A percentile compares a stretch with the other conserved stretches of the same genome.
Evolutionary conservation across 2,329 filamentous ascomycete species (phyloP).

Genomic region (Claviceps africana): DNA sequence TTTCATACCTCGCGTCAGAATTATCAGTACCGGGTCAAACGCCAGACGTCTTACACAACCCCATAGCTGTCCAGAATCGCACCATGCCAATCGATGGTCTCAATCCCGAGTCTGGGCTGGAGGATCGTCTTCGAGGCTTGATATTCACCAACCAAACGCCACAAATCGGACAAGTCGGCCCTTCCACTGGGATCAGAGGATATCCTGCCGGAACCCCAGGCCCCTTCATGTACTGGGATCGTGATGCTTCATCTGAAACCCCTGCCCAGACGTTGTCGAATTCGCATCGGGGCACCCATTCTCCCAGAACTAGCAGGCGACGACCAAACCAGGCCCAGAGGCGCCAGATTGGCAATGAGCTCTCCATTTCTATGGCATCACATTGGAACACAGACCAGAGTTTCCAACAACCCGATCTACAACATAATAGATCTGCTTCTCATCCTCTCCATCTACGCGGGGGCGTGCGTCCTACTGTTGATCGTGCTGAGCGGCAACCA

Average conservation of each 20-base stretch:
- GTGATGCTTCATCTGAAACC: neutral
- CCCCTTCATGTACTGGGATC: neutral
- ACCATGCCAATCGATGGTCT: neutral
- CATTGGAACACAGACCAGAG: constrained; percentile 7
- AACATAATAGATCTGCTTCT: neutral
- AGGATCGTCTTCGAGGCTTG: constrained; percentile 44
- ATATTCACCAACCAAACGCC: constrained; percentile 37
- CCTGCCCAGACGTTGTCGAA: neutral
- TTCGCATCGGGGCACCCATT: constrained; percentile 9
- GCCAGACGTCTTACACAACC: neutral
- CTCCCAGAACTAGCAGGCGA: constrained; percentile 5
- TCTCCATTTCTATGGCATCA: constrained; percentile 41
- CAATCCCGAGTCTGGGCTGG: constrained; percentile 22
- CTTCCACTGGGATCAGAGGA: neutral
- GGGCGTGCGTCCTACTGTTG: neutral
- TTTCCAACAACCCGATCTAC: neutral
- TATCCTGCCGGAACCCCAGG: neutral
- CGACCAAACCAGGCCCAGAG: constrained; percentile 45
- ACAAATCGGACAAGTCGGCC: neutral
- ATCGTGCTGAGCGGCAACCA: neutral
- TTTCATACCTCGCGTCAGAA: neutral
- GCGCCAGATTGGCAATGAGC: constrained; percentile 46
- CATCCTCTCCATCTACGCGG: neutral
- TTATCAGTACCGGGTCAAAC: neutral
- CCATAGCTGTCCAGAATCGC: neutral